Base-by-base conservation (phyloP, 441 rosid species). In the Jatropha podagrica region DNA sequence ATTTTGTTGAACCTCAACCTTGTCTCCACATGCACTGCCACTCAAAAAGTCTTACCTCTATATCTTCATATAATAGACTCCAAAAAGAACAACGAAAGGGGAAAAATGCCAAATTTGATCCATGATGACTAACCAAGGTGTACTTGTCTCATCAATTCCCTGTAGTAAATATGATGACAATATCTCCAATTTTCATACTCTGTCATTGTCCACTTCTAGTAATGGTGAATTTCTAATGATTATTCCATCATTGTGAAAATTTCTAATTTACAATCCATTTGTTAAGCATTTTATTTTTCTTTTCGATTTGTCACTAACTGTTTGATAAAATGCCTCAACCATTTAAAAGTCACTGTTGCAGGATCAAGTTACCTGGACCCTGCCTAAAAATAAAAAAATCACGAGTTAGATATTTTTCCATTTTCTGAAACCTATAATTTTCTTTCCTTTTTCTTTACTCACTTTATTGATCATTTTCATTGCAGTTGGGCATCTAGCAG, bases 321-420 rank as follows among this genome's bases (percentile, higher is more conserved):
- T 60, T 72, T 32, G 75, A 72, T 32, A 18, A 18, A 69, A 52
- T 54, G 54, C 49, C 62, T 40, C 73, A 52, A 69, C 17, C 41
- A 67, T 32, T 23, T 64, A 32, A 32, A 32, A 32, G 32, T 32
- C 32, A 32, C 32, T 32, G 32, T 32, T 2, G 32, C 32, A 32
- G 32, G 32, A 32, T 32, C 32, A 44, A 40, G 48, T 44, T 44
- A 44, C 48, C 48, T 32, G 56, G 32, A 32, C 32, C 32, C 32
- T 32, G 32, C 32, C 56, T 12, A 7, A 51, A 15, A 51, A 51
- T 12, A 51, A 51, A 51, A 11, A 3, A 11, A 51, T 12, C 15
- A 51, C 18, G 17, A 51, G 56, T 2, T 12, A 51, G 56, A 51
- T 14, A 12, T 51, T 51, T 51, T 51, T 14, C 56, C 7, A 7